A percentile compares a stretch with the other conserved stretches of the same genome.
Evolutionary conservation across 73 alveolate genomes (phyloP).

Genomic region (Breviolum minutum): DNA sequence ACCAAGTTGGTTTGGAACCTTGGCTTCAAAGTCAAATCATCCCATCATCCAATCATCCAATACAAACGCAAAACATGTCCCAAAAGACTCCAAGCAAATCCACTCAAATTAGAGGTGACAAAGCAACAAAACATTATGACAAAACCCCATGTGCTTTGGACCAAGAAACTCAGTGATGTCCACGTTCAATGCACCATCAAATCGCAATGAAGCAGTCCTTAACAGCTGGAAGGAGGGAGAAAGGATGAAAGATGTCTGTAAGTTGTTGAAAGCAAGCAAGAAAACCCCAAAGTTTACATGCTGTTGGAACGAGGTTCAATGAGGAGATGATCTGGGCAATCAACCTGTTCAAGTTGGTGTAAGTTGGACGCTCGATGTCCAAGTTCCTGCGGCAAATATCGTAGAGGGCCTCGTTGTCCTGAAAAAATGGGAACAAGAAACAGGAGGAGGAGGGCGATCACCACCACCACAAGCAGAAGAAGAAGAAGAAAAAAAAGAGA

Average conservation of each 20-base stretch:
- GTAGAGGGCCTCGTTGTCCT: slow-evolving; percentile 17
- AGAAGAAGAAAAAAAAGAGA: no score
- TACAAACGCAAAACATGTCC: no score
- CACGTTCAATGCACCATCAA: slow-evolving; percentile 99
- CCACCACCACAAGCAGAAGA: no score
- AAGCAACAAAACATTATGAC: no score
- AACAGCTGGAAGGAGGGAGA: background rate
- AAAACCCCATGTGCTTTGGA: no score
- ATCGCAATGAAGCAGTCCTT: slow-evolving; percentile 97
- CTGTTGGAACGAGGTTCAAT: background rate
- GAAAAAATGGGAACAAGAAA: background rate
- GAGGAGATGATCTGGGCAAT: slow-evolving; percentile 12
- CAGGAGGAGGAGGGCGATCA: no score
- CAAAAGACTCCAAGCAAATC: no score
- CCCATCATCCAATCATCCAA: no score
- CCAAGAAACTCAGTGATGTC: slow-evolving; percentile 97
- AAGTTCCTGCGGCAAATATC: slow-evolving; percentile 18
- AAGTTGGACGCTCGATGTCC: slow-evolving; percentile 17
- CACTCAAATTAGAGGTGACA: no score
- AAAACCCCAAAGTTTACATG: no score
- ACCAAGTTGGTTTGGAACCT: slow-evolving; percentile 98
- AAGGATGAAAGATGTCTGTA: background rate
- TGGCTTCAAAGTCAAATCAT: no score
- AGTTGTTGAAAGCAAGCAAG: no score
- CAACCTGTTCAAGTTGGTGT: slow-evolving; percentile 10